A percentile compares a stretch with the other conserved stretches of the same genome.
phyloP scores from a whole-genome alignment of 805 yeast species.

The Cyberlindnera veronae region DNA sequence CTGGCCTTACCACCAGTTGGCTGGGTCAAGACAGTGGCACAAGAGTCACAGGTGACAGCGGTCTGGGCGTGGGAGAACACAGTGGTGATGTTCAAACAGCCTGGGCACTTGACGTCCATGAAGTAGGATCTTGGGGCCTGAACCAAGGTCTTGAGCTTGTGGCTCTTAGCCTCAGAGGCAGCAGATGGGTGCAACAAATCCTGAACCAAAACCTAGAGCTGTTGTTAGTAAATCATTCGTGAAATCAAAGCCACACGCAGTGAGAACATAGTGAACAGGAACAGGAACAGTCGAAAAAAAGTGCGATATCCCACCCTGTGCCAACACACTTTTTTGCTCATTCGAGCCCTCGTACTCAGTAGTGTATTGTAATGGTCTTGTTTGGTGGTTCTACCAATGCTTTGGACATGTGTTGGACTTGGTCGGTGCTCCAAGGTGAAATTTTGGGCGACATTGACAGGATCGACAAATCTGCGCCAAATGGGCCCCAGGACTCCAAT shows the following conservation, averaged over 20 bases:
- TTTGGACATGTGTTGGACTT: constrained; percentile 5
- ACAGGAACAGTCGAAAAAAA: constrained; percentile 3
- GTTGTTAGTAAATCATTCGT: constrained; percentile 22
- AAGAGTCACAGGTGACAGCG: constrained; percentile 98
- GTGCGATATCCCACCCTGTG: constrained; percentile 17
- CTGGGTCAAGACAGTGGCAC: constrained; percentile 96
- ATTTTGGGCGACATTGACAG: constrained; percentile 1
- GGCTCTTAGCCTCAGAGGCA: constrained; percentile 93
- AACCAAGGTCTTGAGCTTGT: constrained; percentile 96
- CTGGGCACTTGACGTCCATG: constrained; percentile 99
- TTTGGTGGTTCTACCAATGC: constrained; percentile 11
- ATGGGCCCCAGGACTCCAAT: neutral
- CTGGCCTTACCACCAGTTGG: constrained; percentile 99
- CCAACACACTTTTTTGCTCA: constrained; percentile 9
- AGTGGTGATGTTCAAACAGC: constrained; percentile 98
- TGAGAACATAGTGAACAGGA: neutral
- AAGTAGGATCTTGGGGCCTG: constrained; percentile 98
- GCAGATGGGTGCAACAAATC: constrained; percentile 98
- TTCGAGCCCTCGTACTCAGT: constrained; percentile 9
- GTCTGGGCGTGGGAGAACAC: constrained; percentile 99
- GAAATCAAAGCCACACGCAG: neutral
- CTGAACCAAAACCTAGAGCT: constrained; percentile 87
- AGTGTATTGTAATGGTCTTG: constrained; percentile 1
- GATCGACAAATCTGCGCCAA: neutral
- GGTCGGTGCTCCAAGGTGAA: neutral